Base-by-base conservation (phyloP, 495 filamentous ascomycete species). In the Aspergillus avenaceus region DNA sequence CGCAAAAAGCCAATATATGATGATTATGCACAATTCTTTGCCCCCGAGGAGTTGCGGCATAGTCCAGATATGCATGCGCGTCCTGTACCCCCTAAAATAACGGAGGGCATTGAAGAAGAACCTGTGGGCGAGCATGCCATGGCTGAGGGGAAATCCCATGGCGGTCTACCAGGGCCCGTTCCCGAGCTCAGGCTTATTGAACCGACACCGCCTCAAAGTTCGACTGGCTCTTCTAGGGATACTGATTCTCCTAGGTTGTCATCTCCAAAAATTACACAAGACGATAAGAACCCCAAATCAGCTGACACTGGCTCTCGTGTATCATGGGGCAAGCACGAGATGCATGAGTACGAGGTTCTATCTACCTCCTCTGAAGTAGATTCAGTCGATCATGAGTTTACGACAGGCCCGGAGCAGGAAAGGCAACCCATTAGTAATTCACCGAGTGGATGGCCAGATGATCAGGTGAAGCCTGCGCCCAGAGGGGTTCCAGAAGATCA, bases 311-410 rank as follows among this genome's bases (percentile, higher is more conserved):
- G 67, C n/a, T 74, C 75, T 13, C 79, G 79, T 25, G 78, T 84
- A 8, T 81, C 74, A 8, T 84, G 81, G 82, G 80, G 80, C 25
- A 69, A 82, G 32, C 80, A 81, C 52, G 67, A 80, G 49, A 84
- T 78, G 5, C 78, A 82, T 45, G 80, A 80, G 58, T 82, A 78
- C 27, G 79, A 82, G 22, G 70, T 79, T 14, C 77, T 77, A 42
- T 78, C 73, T 44, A 78, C 81, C n/a, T 77, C 66, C 6, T 72
- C 73, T 18, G 72, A 75, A 25, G 59, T 61, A 11, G 70, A 71
- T 24, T 63, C 67, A 8, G 46, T 66, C 11, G 63, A 72, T 49
- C 43, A 64, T 26, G 59, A 67, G 12, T 37, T 55, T 24, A 50
- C 52, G 24, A 53, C 55, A 23, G 22, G 11, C 21, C 40, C 42